phyloP scores from a whole-genome alignment of 371 early-diverging fungal genomes.

The Actinomortierella wolfii region DNA sequence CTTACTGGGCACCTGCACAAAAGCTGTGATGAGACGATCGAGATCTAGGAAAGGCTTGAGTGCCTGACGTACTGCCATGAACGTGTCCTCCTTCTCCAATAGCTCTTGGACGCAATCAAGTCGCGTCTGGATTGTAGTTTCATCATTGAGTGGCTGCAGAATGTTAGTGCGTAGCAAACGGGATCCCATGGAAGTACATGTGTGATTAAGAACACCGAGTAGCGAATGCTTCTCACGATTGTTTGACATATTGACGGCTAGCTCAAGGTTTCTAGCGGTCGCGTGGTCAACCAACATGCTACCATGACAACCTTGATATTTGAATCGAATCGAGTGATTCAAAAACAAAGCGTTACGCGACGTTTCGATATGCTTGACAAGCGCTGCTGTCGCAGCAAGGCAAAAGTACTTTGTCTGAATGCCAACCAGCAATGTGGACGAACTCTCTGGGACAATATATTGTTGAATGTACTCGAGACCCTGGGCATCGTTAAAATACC shows the following conservation, averaged over 20 bases:
- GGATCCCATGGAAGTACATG: constrained; percentile 73
- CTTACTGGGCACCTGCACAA: constrained; percentile 53
- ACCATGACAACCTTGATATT: constrained; percentile 64
- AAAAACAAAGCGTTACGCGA: constrained; percentile 55
- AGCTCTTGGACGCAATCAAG: constrained; percentile 33
- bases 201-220: constrained; percentile 59
- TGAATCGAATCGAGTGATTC: constrained; percentile 65
- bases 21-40: constrained; percentile 55
- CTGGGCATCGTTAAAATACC: constrained; percentile 61
- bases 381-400: constrained; percentile 33
- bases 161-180: constrained; percentile 75
- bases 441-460: constrained; percentile 54
- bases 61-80: constrained; percentile 12
- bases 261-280: constrained; percentile 68
- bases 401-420: constrained; percentile 55
- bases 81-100: constrained; percentile 14
- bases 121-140: constrained; percentile 42
- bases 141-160: constrained; percentile 68
- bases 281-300: constrained; percentile 66
- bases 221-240: constrained; percentile 54
- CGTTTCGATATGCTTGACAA: constrained; percentile 56
- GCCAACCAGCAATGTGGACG: constrained; percentile 46
- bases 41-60: constrained; percentile 51
- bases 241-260: constrained; percentile 55
- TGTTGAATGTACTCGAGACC: constrained; percentile 54